Evolutionary conservation across 768 basidiomycete genomes (phyloP), one percentile per base, ranked within the genome.

Genomic region (Calvatia gigantea): DNA sequence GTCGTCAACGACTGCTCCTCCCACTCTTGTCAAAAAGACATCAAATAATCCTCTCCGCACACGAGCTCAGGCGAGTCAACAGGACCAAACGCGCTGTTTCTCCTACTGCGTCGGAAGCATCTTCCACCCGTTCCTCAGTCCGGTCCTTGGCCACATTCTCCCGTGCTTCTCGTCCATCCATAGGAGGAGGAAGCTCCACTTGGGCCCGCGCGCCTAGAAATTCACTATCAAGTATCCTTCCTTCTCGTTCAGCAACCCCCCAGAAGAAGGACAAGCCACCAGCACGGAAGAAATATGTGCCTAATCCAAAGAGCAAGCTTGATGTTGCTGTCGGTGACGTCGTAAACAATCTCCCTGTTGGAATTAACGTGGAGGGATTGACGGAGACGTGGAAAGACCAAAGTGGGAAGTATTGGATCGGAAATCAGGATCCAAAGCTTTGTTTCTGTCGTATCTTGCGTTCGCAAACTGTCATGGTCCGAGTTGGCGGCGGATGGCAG

Each of bases 361-460:
- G 86, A 53, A 91, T 93, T 70, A 91, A 87, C 57, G 74, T 94
- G 29, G 86, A 91, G 69, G 84, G 89, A 12, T 87, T 90, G 5
- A 80, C 83, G 5, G 89, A 91, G 48, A 87, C 85, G 6, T 96
- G 93, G 93, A 85, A 86, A 67, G 94, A 95, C 66, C 86, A 91
- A 70, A 94, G 92, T 58, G 94, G 94, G 17, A 94, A 94, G 65
- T 94, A 95, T 65, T 96, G 92, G 94, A 97, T 96, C 61, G 95
- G 95, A 12, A 87, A 92, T 61, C 84, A 91, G 61, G 91, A 95
- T 49, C 84, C 92, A 5, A 93, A 86, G 68, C 75, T 96, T 29
- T 95, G 92, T 69, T 96, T 94, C 69, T 94, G 93, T 68, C 82
- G 94, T 25, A 96, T 96, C 43, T 72, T 96, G 25, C 85, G 93